Base-by-base conservation (phyloP, 1,284 basidiomycete genomes). In the Cutaneotrichosporon mucoides region DNA sequence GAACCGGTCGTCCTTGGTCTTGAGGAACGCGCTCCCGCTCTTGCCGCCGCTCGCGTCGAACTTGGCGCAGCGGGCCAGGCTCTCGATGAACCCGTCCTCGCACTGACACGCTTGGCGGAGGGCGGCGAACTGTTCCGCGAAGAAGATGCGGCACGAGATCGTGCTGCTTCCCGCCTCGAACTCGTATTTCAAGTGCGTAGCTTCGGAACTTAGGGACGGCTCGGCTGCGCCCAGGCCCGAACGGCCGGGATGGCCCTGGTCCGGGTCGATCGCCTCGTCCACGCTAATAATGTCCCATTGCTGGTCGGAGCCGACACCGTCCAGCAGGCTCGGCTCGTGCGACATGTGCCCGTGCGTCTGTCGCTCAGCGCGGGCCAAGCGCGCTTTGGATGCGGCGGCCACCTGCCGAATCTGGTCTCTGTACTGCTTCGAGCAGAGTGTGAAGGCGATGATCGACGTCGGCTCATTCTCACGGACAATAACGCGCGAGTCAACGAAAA, bases 31-130 rank as follows among this genome's bases (percentile, higher is more conserved):
- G 6, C 92, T 95, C 10, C 95, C 95, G 2, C 92, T 95, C 76
- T 99, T 99, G 41, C 96, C 96, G 35, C 96, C 96, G 57, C 84
- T 88, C 2, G 92, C 88, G 73, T 99, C 89, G 89, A 95, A 99
- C 74, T 96, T 96, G 68, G 95, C 84, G 75, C 96, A 99, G 7
- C 96, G 83, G 2, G 95, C 88, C 6, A 99, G 81, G 1, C 90
- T 94, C 73, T 97, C 93, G 50, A 98, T 85, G 79, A 98, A 90
- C 67, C 89, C 91, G 70, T 88, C 88, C 67, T 95, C 91, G 72
- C 93, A 97, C 63, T 92, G 90, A 68, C 95, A 98, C 11, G 88
- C 92, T 53, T 90, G 83, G 15, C 96, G 86, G 46, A 99, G 79
- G 4, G 92, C 92, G 69, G 98, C 94, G 68, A 99, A 99, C 74